Evolutionary conservation across 2,329 filamentous ascomycete genomes (phyloP).

Genomic region (Coniella vitis): DNA sequence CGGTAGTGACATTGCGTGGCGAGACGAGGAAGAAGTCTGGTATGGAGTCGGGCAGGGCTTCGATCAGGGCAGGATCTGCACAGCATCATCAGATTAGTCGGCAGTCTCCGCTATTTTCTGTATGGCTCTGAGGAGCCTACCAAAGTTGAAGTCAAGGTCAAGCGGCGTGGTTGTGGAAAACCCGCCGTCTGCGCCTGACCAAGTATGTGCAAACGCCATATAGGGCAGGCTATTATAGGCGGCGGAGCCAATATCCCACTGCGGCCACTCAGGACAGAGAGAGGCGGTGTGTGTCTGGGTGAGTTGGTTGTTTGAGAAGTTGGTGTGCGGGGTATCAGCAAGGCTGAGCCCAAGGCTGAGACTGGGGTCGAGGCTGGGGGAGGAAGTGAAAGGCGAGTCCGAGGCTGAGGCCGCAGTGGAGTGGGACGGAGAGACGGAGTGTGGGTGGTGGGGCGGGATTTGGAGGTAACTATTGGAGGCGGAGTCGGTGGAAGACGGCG

Average conservation of each 20-base stretch:
- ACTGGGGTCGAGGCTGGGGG: background rate
- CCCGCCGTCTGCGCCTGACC: constrained; percentile 7
- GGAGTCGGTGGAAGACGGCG: constrained; percentile 13
- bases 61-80: constrained; percentile 14
- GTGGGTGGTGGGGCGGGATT: background rate
- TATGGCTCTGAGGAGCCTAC: background rate
- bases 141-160: constrained; percentile 13
- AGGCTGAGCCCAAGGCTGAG: background rate
- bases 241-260: constrained; percentile 2
- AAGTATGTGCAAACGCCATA: constrained; percentile 12
- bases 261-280: constrained; percentile 9
- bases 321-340: background rate
- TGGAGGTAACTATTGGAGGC: background rate
- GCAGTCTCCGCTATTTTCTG: background rate
- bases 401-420: background rate
- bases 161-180: constrained; percentile 6
- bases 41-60: constrained; percentile 13
- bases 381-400: constrained; percentile 2
- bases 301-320: background rate
- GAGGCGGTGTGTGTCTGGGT: constrained; percentile 5
- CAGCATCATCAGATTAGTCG: background rate
- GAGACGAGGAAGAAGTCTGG: constrained; percentile 15
- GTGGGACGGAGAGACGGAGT: background rate
- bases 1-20: background rate
- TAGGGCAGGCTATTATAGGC: background rate